phyloP scores from a whole-genome alignment of 345 rosid genomes.

The Eucalyptus dawsonii region DNA sequence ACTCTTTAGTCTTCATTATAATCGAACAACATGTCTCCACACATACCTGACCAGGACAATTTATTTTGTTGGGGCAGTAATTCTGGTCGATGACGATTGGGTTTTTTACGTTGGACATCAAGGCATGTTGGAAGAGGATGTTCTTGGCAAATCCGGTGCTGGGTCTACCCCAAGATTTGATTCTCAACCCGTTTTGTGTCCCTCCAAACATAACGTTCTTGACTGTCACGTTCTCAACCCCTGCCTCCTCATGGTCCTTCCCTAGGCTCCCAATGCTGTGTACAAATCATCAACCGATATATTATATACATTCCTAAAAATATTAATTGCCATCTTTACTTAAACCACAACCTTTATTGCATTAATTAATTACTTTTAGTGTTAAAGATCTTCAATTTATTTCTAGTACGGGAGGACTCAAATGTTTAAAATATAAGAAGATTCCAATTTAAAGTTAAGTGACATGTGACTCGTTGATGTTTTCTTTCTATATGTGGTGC shows the following conservation, averaged over 20 bases:
- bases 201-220: slow-evolving; percentile 16
- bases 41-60: slow-evolving; percentile 13
- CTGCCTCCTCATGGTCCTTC: slow-evolving; percentile 20
- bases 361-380: neutral
- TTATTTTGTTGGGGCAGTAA: slow-evolving; percentile 15
- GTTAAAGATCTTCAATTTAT: neutral
- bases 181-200: slow-evolving; percentile 53
- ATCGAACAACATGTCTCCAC: too few relatives aligned
- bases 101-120: slow-evolving; percentile 40
- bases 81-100: slow-evolving; percentile 41
- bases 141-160: slow-evolving; percentile 44
- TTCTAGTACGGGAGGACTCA: neutral
- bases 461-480: neutral
- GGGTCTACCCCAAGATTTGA: slow-evolving; percentile 60
- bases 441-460: neutral
- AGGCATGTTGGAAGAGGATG: slow-evolving; percentile 38
- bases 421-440: neutral
- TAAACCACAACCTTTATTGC: neutral
- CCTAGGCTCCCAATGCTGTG: slow-evolving; percentile 61
- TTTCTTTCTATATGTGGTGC: neutral
- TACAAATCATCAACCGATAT: neutral
- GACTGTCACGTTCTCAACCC: slow-evolving; percentile 48
- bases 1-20: neutral
- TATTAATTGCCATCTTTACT: neutral
- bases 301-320: neutral